phyloP scores from a whole-genome alignment of 179 eudicot genomes.

The Spergularia azorica region DNA sequence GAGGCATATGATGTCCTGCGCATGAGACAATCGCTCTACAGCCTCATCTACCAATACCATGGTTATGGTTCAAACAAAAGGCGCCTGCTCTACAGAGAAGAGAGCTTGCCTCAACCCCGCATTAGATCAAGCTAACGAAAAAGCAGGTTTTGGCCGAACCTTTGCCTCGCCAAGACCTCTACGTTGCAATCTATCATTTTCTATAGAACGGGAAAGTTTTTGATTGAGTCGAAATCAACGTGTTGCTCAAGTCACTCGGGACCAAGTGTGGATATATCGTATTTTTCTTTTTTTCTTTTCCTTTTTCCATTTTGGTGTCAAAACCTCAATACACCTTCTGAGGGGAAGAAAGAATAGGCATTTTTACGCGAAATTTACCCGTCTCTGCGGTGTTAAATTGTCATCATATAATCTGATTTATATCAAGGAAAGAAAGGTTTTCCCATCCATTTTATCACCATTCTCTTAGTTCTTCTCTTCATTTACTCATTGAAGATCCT shows the following conservation, averaged over 20 bases:
- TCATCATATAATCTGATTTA: neutral
- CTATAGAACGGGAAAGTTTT: constrained; percentile 23
- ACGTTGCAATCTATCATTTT: neutral
- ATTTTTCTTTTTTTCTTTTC: constrained; percentile 12
- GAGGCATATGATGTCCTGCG: constrained; percentile 54
- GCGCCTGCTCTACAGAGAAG: constrained; percentile 54
- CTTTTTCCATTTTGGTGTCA: neutral
- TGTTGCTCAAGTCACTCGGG: constrained; percentile 27
- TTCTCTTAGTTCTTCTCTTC: neutral
- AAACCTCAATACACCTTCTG: neutral
- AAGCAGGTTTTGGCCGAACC: constrained; percentile 20
- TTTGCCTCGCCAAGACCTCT: constrained; percentile 18
- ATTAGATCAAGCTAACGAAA: constrained; percentile 38
- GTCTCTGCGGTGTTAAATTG: constrained; percentile 16
- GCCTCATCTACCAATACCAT: constrained; percentile 64
- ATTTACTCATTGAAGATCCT: neutral
- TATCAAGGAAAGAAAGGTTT: neutral
- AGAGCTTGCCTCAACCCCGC: constrained; percentile 34
- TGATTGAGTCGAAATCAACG: constrained; percentile 20
- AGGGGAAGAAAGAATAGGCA: constrained; percentile 8
- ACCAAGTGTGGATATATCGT: constrained; percentile 26
- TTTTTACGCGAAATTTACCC: constrained; percentile 10
- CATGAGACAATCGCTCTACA: constrained; percentile 55
- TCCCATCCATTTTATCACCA: neutral
- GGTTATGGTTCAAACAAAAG: constrained; percentile 64